These are phyloP conservation scores for Didymella exigua DNA, from an alignment of 2,329 filamentous ascomycete species.

Conservation along the genomic window DNA sequence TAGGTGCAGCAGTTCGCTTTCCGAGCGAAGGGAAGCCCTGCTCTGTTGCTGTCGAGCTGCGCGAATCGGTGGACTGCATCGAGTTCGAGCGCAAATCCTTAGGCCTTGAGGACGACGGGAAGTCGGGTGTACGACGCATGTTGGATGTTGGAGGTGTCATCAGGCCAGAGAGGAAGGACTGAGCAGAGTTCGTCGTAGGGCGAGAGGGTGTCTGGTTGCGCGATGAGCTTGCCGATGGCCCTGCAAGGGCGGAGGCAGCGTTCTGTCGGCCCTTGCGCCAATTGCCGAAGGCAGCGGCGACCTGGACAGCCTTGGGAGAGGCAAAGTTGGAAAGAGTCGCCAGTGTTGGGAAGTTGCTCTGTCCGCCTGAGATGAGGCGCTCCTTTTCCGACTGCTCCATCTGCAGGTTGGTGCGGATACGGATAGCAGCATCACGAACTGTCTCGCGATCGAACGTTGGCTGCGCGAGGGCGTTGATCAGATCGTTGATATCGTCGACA, in stretches of 20 bases:
- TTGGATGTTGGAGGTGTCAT: slow-evolving; percentile 87
- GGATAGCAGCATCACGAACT: slow-evolving; percentile 88
- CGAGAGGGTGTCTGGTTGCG: slow-evolving; percentile 45
- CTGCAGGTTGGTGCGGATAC: slow-evolving; percentile 89
- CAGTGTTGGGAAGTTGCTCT: slow-evolving; percentile 71
- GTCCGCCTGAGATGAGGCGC: slow-evolving; percentile 71
- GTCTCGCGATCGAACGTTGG: slow-evolving; percentile 77
- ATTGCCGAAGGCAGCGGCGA: slow-evolving; percentile 96
- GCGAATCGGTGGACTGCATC: slow-evolving; percentile 26
- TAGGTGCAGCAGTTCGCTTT: slow-evolving; percentile 34
- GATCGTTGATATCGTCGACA: slow-evolving; percentile 88
- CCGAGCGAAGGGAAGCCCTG: slow-evolving; percentile 42
- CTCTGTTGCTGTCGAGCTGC: slow-evolving; percentile 31
- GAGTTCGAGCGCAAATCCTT: slow-evolving; percentile 36
- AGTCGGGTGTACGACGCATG: slow-evolving; percentile 65
- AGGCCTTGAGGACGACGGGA: slow-evolving; percentile 42
- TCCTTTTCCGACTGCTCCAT: slow-evolving; percentile 98
- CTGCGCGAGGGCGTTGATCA: slow-evolving; percentile 78
- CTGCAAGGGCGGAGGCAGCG: slow-evolving; percentile 54
- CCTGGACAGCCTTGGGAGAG: slow-evolving; percentile 82
- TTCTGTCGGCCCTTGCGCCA: slow-evolving; percentile 74
- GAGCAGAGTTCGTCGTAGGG: slow-evolving; percentile 54
- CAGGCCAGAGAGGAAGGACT: slow-evolving; percentile 75
- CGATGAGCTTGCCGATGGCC: slow-evolving; percentile 36
- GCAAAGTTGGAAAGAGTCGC: slow-evolving; percentile 77